These are phyloP conservation scores for Mesembryanthemum crystallinum DNA, from an alignment of 148 eudicot species.

Conservation along the genomic window DNA sequence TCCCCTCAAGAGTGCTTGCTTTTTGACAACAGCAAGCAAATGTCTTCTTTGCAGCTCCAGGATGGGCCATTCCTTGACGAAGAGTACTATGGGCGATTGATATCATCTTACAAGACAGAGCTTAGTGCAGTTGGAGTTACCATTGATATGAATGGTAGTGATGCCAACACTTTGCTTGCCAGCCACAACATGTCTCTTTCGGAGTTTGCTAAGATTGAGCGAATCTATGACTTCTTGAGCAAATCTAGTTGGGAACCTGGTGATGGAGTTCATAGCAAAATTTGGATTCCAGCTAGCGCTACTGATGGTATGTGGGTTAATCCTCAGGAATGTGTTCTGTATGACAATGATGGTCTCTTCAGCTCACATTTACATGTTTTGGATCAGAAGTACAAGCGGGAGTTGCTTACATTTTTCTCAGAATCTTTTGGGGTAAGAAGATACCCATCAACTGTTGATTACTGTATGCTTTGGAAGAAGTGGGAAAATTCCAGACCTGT, in stretches of 20 bases:
- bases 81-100: slow-evolving; percentile 41
- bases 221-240: slow-evolving; percentile 41
- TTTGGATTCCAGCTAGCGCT: slow-evolving; percentile 51
- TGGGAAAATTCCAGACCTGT: slow-evolving; percentile 48
- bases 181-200: slow-evolving; percentile 34
- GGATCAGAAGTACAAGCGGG: slow-evolving; percentile 34
- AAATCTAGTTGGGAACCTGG: slow-evolving; percentile 38
- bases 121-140: slow-evolving; percentile 48
- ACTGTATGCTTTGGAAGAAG: slow-evolving; percentile 56
- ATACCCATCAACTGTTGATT: slow-evolving; percentile 48
- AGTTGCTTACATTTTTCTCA: slow-evolving; percentile 42
- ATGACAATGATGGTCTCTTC: slow-evolving; percentile 46
- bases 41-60: slow-evolving; percentile 24
- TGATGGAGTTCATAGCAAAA: slow-evolving; percentile 5
- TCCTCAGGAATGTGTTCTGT: slow-evolving; percentile 50
- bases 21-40: slow-evolving; percentile 27
- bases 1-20: slow-evolving; percentile 49
- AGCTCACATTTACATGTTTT: slow-evolving; percentile 37
- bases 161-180: slow-evolving; percentile 39
- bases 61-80: slow-evolving; percentile 74
- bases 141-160: slow-evolving; percentile 22
- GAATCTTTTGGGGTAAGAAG: slow-evolving; percentile 39
- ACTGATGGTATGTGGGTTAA: slow-evolving; percentile 47
- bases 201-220: slow-evolving; percentile 30
- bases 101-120: slow-evolving; percentile 39